Evolutionary conservation across 2,329 filamentous ascomycete genomes (phyloP).

Genomic region (Talaromyces sp.): DNA sequence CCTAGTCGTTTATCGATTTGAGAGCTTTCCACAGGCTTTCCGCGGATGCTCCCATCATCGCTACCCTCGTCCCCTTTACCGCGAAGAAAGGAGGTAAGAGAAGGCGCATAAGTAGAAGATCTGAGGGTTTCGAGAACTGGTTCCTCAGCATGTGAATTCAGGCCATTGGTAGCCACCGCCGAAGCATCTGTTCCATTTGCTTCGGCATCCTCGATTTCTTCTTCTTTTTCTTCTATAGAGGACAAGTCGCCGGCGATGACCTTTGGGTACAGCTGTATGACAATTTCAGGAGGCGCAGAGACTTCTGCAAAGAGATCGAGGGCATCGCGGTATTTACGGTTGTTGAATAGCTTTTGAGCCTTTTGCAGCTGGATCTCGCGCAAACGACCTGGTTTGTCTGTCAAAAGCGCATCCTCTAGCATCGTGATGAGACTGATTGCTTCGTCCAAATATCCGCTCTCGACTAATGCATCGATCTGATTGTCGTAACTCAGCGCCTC

Average conservation of each 20-base stretch:
- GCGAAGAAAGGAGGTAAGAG: slow-evolving; percentile 34
- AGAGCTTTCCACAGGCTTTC: slow-evolving; percentile 24
- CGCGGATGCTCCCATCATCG: slow-evolving; percentile 35
- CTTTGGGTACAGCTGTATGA: slow-evolving; percentile 77
- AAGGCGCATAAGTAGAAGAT: slow-evolving; percentile 28
- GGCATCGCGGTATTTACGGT: slow-evolving; percentile 76
- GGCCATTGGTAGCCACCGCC: slow-evolving; percentile 22
- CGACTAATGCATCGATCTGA: slow-evolving; percentile 77
- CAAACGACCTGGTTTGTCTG: slow-evolving; percentile 73
- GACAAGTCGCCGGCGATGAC: slow-evolving; percentile 80
- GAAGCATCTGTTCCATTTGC: slow-evolving; percentile 18
- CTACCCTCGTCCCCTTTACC: slow-evolving; percentile 32
- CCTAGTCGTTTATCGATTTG: slow-evolving; percentile 24
- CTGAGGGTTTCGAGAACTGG: slow-evolving; percentile 23
- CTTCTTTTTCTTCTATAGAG: slow-evolving; percentile 48
- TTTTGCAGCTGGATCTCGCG: slow-evolving; percentile 88
- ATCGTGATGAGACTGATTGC: slow-evolving; percentile 83
- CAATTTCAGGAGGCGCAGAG: slow-evolving; percentile 80
- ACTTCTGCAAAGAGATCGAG: slow-evolving; percentile 90
- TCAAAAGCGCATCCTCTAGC: slow-evolving; percentile 85
- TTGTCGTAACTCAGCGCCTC: slow-evolving; percentile 84
- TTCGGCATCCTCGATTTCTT: slow-evolving; percentile 25
- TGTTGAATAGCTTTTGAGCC: slow-evolving; percentile 75
- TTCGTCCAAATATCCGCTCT: slow-evolving; percentile 73
- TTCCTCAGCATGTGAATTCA: slow-evolving; percentile 22